These are phyloP conservation scores for Russula griseocarnosa DNA, from an alignment of 768 basidiomycete species.

Conservation along the genomic window DNA sequence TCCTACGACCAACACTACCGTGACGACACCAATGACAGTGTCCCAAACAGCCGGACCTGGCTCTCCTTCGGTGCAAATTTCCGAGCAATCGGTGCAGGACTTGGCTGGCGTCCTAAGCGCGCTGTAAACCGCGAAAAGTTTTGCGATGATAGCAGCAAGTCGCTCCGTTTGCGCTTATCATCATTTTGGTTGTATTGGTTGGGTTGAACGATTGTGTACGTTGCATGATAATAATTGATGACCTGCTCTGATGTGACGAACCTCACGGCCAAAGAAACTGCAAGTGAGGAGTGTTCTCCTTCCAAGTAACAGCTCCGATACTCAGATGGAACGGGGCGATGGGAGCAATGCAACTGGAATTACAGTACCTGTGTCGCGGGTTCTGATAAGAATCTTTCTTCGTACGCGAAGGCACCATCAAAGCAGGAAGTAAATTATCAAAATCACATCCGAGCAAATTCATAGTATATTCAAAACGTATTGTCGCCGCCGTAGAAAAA, in stretches of 20 bases:
- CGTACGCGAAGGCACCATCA: neutral
- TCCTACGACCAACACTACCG: neutral
- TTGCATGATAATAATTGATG: neutral
- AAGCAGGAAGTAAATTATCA: neutral
- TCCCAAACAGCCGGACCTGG: neutral
- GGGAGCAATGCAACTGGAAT: neutral
- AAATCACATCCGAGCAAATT: neutral
- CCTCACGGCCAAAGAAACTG: neutral
- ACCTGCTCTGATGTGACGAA: neutral
- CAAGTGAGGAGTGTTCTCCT: neutral
- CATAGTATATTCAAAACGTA: conserved; percentile 13
- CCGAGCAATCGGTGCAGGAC: conserved; percentile 13
- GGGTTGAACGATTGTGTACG: neutral
- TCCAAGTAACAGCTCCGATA: neutral
- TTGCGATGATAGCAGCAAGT: neutral
- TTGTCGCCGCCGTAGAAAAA: conserved; percentile 6
- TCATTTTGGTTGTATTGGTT: neutral
- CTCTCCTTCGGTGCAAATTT: neutral
- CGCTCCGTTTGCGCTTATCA: neutral
- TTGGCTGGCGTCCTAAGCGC: conserved; percentile 1
- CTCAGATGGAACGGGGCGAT: neutral
- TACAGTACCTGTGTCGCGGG: neutral
- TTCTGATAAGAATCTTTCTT: neutral
- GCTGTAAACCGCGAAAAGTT: conserved; percentile 4
- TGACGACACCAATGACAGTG: neutral